Conservation (phyloP, 2,329 filamentous ascomycete genomes). For the Zymoseptoria tritici region DNA sequence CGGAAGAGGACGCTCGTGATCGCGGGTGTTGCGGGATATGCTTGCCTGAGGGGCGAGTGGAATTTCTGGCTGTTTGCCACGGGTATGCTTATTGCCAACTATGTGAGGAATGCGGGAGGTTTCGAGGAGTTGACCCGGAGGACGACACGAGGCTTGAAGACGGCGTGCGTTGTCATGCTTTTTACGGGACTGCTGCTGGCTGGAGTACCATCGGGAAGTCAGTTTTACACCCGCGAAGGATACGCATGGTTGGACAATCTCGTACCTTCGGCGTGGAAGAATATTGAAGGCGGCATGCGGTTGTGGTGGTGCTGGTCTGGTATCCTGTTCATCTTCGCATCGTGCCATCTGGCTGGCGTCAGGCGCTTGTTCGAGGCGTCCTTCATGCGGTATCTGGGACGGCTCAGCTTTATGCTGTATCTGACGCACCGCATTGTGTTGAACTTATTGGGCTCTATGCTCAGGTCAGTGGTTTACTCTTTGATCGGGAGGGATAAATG, state of each 20-base stretch:
- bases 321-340: slow-evolving; percentile 13
- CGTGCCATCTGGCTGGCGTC: slow-evolving; percentile 8
- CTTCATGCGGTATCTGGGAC: slow-evolving; percentile 12
- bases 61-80: slow-evolving; percentile 14
- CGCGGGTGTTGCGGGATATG: slow-evolving; percentile 2
- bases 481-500: slow-evolving; percentile 3
- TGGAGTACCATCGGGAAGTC: slow-evolving; percentile 3
- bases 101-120: slow-evolving; percentile 12
- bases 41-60: slow-evolving; percentile 11
- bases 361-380: slow-evolving; percentile 9
- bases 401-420: slow-evolving; percentile 19
- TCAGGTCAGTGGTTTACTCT: background rate
- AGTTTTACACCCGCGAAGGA: slow-evolving; percentile 7
- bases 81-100: slow-evolving; percentile 13
- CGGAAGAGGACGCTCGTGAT: slow-evolving; percentile 6
- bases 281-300: slow-evolving; percentile 8
- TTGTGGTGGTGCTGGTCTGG: slow-evolving; percentile 17
- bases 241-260: slow-evolving; percentile 10
- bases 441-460: slow-evolving; percentile 2
- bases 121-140: slow-evolving; percentile 9
- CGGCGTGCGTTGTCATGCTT: slow-evolving; percentile 4
- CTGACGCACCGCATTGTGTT: slow-evolving; percentile 15
- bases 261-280: slow-evolving; percentile 3
- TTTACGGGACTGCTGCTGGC: slow-evolving; percentile 8
- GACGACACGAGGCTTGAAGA: background rate